Evolutionary conservation across 2,329 filamentous ascomycete species (phyloP).

Genomic region (Thelonectria olida): DNA sequence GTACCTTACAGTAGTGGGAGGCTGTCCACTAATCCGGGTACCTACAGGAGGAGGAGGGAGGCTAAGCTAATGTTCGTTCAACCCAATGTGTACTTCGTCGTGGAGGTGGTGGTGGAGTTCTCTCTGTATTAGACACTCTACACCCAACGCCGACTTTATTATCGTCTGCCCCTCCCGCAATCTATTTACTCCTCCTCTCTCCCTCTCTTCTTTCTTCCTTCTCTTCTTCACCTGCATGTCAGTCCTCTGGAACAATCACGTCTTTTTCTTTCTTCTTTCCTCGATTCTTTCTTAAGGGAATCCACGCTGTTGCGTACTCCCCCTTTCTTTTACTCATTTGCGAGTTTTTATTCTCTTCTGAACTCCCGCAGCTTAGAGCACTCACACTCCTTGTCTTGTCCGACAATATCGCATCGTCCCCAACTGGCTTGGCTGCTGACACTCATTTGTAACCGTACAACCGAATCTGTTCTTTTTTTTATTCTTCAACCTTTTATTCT

Average conservation of each 20-base stretch:
- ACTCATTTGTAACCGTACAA: conserved; percentile 54
- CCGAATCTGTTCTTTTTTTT: conserved; percentile 23
- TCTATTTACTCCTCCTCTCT: conserved; percentile 36
- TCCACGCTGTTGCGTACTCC: conserved; percentile 39
- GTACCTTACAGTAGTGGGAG: conserved; percentile 24
- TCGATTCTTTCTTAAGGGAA: conserved; percentile 30
- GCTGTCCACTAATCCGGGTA: conserved; percentile 15
- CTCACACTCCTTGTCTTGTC: conserved; percentile 42
- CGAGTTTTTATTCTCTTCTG: conserved; percentile 45
- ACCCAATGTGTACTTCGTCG: no score
- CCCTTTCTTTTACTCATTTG: conserved; percentile 29
- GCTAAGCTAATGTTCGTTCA: no score
- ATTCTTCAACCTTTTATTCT: conserved; percentile 1
- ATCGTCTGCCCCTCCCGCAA: conserved; percentile 37
- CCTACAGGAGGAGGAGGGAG: conserved; percentile 6
- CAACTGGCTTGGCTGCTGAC: conserved; percentile 69
- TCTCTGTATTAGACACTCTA: conserved; percentile 11
- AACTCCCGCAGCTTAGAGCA: conserved; percentile 44
- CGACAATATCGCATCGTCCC: conserved; percentile 45
- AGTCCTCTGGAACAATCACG: conserved; percentile 31
- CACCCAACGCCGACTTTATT: conserved; percentile 30
- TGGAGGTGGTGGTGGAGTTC: no score
- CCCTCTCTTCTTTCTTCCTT: conserved; percentile 8
- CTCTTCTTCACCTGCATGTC: conserved; percentile 30
- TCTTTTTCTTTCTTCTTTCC: conserved; percentile 36